Conservation (phyloP, 768 basidiomycete species). For the Sporobolomyces phaffii region DNA sequence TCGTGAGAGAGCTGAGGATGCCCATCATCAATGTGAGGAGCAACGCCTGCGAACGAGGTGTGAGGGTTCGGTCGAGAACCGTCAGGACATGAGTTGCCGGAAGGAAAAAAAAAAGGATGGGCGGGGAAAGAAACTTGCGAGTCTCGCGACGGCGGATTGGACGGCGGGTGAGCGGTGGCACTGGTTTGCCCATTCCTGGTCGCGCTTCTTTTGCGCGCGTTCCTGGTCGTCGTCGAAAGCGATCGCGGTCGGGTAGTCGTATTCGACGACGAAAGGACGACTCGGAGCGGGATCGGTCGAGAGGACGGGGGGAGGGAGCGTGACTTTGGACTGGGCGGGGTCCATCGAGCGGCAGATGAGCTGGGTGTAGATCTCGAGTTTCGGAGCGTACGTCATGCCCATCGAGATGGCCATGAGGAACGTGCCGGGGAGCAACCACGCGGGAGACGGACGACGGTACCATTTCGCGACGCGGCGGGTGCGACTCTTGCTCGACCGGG, state of each 20-base stretch:
- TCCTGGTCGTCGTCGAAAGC: neutral
- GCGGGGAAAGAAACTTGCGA: no score
- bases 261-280: neutral
- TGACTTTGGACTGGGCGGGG: neutral
- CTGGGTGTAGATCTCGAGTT: constrained; percentile 22
- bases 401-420: constrained; percentile 25
- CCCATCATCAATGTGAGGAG: constrained; percentile 46
- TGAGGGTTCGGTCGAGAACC: no score
- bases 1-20: constrained; percentile 46
- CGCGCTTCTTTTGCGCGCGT: neutral
- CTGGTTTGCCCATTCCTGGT: constrained; percentile 13
- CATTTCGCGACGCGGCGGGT: no score
- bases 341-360: constrained; percentile 21
- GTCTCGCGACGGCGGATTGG: constrained; percentile 8
- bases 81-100: no score
- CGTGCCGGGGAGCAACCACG: neutral
- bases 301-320: neutral
- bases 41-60: constrained; percentile 6
- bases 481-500: no score
- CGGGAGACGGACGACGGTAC: neutral
- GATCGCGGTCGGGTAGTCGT: neutral
- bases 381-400: constrained; percentile 23
- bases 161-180: constrained; percentile 16
- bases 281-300: neutral
- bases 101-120: no score